Conservation (phyloP, 2,329 filamentous ascomycete genomes). For the Periconia digitata region DNA sequence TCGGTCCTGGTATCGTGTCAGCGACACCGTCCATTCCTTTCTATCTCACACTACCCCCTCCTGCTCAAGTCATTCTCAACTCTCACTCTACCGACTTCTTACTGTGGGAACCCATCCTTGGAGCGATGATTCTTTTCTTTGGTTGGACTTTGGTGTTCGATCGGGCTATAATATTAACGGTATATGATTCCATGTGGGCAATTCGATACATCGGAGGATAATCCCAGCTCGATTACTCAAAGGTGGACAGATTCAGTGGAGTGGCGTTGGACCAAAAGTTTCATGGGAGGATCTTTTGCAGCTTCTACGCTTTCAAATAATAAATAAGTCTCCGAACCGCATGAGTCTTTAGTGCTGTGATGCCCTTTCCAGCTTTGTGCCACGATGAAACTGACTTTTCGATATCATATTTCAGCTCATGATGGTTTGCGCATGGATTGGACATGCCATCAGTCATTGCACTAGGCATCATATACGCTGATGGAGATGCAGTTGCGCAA, state of each 20-base stretch:
- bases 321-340: no score
- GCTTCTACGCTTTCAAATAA: constrained; percentile 19
- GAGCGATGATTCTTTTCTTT: constrained; percentile 9
- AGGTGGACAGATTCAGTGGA: constrained; percentile 21
- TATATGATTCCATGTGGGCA: constrained; percentile 32
- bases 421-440: no score
- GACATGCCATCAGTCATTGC: no score
- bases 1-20: constrained; percentile 7
- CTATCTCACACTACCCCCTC: not conserved
- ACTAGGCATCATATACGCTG: no score
- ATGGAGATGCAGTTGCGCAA: no score
- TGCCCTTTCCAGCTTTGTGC: no score
- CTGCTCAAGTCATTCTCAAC: not conserved
- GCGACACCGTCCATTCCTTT: constrained; percentile 5
- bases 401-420: no score
- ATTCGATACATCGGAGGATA: constrained; percentile 24
- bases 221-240: constrained; percentile 23
- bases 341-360: no score
- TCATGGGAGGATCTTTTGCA: constrained; percentile 26
- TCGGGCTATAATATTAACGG: constrained; percentile 22
- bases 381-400: no score
- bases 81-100: not conserved
- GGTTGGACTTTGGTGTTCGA: constrained; percentile 13
- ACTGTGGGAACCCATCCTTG: not conserved
- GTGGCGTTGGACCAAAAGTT: constrained; percentile 16